Percentiles rank a stretch among this genome's conserved stretches.
Evolutionary conservation across 208 protist genomes (phyloP).

Genomic region (Crithidia fasciculata): DNA sequence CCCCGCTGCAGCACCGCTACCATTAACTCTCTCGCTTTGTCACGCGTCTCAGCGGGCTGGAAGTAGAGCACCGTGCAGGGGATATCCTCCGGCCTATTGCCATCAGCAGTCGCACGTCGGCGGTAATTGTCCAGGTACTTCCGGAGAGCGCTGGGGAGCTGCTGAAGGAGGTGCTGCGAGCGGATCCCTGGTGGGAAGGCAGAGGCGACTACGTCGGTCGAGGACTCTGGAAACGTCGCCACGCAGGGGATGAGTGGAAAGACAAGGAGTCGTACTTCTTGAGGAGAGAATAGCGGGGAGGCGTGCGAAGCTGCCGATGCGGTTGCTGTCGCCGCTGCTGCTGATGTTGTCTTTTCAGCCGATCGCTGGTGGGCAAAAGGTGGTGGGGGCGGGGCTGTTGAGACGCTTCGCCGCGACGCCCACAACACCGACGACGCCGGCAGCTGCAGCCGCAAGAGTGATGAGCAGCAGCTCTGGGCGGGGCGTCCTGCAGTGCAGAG

Average conservation of each 20-base stretch:
- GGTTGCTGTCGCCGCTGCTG: neutral
- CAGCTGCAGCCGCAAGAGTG: too few relatives aligned
- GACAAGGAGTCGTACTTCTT: constrained; percentile 4
- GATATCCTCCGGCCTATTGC: too few relatives aligned
- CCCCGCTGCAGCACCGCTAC: neutral
- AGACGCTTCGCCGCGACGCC: neutral
- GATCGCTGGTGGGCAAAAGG: neutral
- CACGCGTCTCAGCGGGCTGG: neutral
- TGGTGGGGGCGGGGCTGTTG: neutral
- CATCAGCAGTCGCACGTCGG: neutral
- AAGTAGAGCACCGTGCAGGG: neutral
- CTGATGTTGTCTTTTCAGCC: neutral
- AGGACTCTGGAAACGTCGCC: neutral
- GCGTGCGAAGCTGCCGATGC: too few relatives aligned
- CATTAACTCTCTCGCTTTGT: neutral
- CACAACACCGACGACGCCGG: neutral
- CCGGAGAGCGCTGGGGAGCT: constrained; percentile 1
- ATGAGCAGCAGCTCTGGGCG: too few relatives aligned
- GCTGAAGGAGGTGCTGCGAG: neutral
- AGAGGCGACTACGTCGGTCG: neutral
- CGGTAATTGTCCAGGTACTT: neutral
- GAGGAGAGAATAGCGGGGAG: neutral
- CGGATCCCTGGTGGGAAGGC: neutral
- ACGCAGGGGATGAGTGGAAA: constrained; percentile 6
- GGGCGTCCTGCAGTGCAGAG: too few relatives aligned